phyloP scores from a whole-genome alignment of 225 moss, liverwort and hornwort genomes.

The Pseudisothecium myosuroides region DNA sequence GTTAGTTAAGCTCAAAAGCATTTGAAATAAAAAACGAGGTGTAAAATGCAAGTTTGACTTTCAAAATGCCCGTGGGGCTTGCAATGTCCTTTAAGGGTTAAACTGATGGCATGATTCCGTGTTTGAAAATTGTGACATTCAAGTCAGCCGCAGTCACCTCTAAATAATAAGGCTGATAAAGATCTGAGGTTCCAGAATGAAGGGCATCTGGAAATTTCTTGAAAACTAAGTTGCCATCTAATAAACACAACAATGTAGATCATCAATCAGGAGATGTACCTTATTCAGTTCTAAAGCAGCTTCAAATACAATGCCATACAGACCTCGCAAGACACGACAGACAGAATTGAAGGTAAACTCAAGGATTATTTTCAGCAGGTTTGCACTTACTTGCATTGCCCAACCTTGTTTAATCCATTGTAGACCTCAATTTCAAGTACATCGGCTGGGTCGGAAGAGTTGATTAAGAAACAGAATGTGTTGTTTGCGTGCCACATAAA shows the following conservation, averaged over 20 bases:
- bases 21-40: too few relatives aligned
- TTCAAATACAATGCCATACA: not conserved
- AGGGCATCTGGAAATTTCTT: not conserved
- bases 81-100: too few relatives aligned
- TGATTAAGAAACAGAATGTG: slow-evolving; percentile 3
- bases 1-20: too few relatives aligned
- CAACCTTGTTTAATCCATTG: not conserved
- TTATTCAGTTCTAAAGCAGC: not conserved
- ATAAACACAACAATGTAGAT: not conserved
- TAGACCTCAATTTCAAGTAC: not conserved
- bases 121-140: not conserved
- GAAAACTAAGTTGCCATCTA: not conserved
- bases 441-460: not conserved
- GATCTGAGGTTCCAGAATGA: not conserved
- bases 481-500: slow-evolving; percentile 2
- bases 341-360: not conserved
- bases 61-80: too few relatives aligned
- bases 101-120: not conserved
- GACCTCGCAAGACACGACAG: not conserved
- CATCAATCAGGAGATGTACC: not conserved
- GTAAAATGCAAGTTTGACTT: too few relatives aligned
- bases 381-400: slow-evolving; percentile 21
- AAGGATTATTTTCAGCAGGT: not conserved
- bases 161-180: not conserved
- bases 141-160: not conserved